phyloP scores from a whole-genome alignment of 441 rosid genomes.

The Arabidopsis hybrid region DNA sequence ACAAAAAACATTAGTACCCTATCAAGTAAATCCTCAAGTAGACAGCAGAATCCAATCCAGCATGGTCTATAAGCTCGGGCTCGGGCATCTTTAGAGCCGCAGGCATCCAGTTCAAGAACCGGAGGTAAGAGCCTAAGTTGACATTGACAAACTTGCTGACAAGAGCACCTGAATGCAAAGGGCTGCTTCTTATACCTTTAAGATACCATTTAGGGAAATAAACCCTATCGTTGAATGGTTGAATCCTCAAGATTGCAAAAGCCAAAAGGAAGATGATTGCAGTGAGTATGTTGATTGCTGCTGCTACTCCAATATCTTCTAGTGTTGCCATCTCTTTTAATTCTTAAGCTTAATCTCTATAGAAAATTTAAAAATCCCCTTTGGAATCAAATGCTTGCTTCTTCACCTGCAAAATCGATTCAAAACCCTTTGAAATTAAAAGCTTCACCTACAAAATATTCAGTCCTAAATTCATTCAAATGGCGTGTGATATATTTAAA shows the following conservation, averaged over 20 bases:
- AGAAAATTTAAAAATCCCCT: neutral
- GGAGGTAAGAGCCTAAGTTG: constrained; percentile 60
- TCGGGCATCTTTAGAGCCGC: constrained; percentile 83
- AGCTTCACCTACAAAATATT: constrained; percentile 9
- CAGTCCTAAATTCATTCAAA: constrained; percentile 8
- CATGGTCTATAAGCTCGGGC: constrained; percentile 82
- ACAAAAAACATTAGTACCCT: constrained; percentile 54
- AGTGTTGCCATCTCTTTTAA: constrained; percentile 50
- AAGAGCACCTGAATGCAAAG: constrained; percentile 57
- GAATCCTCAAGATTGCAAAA: constrained; percentile 79
- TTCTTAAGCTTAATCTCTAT: neutral
- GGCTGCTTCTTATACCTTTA: constrained; percentile 75
- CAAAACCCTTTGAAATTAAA: constrained; percentile 11
- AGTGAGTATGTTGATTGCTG: constrained; percentile 68
- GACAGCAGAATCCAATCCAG: constrained; percentile 82
- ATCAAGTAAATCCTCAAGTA: constrained; percentile 79
- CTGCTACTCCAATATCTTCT: constrained; percentile 69
- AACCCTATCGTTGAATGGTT: constrained; percentile 82
- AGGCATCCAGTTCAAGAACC: constrained; percentile 90
- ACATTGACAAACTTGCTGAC: constrained; percentile 65
- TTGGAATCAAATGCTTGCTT: constrained; percentile 16
- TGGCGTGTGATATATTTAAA: constrained; percentile 16
- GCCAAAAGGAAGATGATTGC: constrained; percentile 74
- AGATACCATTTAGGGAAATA: constrained; percentile 88
- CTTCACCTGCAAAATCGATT: constrained; percentile 30